Conservation (phyloP, 2,329 filamentous ascomycete species). For the Trichoderma gracile region DNA sequence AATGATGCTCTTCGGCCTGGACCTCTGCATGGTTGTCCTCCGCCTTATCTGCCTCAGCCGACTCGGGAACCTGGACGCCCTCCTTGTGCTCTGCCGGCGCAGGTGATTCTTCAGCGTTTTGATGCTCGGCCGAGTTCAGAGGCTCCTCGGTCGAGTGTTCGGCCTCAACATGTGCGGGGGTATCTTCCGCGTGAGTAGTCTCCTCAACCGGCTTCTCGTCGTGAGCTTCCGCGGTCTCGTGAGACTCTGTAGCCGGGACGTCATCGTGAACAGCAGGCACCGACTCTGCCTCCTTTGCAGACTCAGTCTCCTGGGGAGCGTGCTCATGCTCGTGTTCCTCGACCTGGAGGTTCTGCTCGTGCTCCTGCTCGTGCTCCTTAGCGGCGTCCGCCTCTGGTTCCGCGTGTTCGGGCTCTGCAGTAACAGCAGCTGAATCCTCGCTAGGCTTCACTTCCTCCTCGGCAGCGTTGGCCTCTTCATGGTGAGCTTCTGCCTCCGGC, state of each 20-base stretch:
- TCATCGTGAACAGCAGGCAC: constrained; percentile 2
- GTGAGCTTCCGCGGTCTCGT: constrained; percentile 23
- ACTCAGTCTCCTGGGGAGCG: neutral
- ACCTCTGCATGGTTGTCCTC: constrained; percentile 4
- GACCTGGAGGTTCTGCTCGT: neutral
- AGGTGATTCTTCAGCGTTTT: neutral
- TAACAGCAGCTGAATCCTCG: constrained; percentile 22
- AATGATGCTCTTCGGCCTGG: neutral
- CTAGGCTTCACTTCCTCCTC: constrained; percentile 21
- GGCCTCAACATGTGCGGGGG: constrained; percentile 8
- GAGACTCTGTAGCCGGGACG: constrained; percentile 25
- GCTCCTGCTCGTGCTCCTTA: constrained; percentile 1
- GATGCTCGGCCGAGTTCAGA: neutral
- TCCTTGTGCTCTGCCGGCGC: constrained; percentile 6
- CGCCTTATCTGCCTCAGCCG: constrained; percentile 7
- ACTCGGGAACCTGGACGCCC: neutral
- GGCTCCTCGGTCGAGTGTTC: neutral
- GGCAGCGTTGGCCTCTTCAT: constrained; percentile 14
- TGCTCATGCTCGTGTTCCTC: constrained; percentile 1
- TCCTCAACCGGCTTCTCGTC: constrained; percentile 21
- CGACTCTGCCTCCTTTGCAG: constrained; percentile 13
- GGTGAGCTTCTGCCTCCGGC: constrained; percentile 15
- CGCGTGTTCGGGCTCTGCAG: constrained; percentile 10
- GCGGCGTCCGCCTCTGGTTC: constrained; percentile 6
- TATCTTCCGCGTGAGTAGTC: constrained; percentile 4